Evolutionary conservation across 192 early-diverging fungal genomes (phyloP), one percentile per base, ranked within the genome.

Genomic region (Rhizophagus clarus): DNA sequence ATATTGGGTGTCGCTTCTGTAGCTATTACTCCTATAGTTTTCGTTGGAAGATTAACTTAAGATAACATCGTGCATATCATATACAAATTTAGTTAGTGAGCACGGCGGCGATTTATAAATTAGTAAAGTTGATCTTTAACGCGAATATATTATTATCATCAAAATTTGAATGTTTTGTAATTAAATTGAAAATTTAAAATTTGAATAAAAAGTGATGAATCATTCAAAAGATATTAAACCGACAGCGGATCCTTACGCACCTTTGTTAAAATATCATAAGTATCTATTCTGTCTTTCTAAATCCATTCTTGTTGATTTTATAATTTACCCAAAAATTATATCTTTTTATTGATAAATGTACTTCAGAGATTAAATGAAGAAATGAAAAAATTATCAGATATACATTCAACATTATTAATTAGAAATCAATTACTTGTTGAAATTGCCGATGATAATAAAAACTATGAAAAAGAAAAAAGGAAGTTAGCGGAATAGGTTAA

Each of bases 1-100:
- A 75, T 81, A 75, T 85, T 85, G 42, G 74, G 80, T 15, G n/a
- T 77, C 14, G 78, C 79, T 76, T 72, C 77, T 64, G 49, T 81
- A 10, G 47, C 60, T 3, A 79, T 78, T 0, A 79, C 74, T 7
- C 85, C 85, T 1, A 40, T 85, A 11, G 69, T 82, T 68, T 85
- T 82, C 14, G 11, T 37, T 24, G 68, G 34, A 70, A 70, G 49
- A 56, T 22, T 22, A 20, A 0, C 0, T 20, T 12, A 17, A 49
- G 15, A 51, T 17, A 51, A 15, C 0, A 56, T 56, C 15, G 3
- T 3, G 49, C 17, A 56, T 10, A 45, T 45, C 42, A 1, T 10
- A 56, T 56, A 56, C 17, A 56, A 56, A 56, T 56, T 56, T 56
- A 56, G 51, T 56, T 56, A 56, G 51, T 56, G 15, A 17, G 3